A percentile compares a stretch with the other conserved stretches of the same genome.
Evolutionary conservation across 306 rosid genomes (phyloP).

Genomic region (Notholithocarpus densiflorus): DNA sequence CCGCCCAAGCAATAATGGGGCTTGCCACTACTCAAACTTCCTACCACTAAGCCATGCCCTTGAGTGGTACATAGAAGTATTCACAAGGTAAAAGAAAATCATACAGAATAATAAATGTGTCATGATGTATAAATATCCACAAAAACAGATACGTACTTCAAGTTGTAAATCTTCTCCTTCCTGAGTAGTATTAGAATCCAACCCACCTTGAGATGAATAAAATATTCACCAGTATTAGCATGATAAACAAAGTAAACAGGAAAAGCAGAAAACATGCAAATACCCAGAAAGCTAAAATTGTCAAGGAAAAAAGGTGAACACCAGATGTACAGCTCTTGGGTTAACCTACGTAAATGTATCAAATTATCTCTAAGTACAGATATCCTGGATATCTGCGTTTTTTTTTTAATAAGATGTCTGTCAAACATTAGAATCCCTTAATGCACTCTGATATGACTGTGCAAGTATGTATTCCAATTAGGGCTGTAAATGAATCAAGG

Average conservation of each 20-base stretch:
- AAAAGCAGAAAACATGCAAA: not conserved
- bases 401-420: not conserved
- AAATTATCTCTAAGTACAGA: not conserved
- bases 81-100: slow-evolving; percentile 7
- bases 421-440: not conserved
- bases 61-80: not conserved
- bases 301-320: slow-evolving; percentile 14
- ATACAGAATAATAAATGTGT: slow-evolving; percentile 10
- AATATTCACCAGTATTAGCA: slow-evolving; percentile 38
- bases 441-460: too few relatives aligned
- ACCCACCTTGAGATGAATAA: slow-evolving; percentile 48
- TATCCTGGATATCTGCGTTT: not conserved
- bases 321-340: not conserved
- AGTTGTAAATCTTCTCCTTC: slow-evolving; percentile 57
- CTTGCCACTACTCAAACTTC: too few relatives aligned
- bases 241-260: slow-evolving; percentile 6
- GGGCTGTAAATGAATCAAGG: too few relatives aligned
- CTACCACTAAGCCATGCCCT: too few relatives aligned
- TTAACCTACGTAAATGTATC: not conserved
- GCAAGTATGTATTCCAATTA: too few relatives aligned
- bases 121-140: slow-evolving; percentile 23
- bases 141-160: slow-evolving; percentile 59
- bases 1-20: too few relatives aligned
- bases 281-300: slow-evolving; percentile 6
- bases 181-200: slow-evolving; percentile 52